Evolutionary conservation across 78 protist species (phyloP), one percentile per base, ranked within the genome.

Genomic region (Protostelium mycophagum): DNA sequence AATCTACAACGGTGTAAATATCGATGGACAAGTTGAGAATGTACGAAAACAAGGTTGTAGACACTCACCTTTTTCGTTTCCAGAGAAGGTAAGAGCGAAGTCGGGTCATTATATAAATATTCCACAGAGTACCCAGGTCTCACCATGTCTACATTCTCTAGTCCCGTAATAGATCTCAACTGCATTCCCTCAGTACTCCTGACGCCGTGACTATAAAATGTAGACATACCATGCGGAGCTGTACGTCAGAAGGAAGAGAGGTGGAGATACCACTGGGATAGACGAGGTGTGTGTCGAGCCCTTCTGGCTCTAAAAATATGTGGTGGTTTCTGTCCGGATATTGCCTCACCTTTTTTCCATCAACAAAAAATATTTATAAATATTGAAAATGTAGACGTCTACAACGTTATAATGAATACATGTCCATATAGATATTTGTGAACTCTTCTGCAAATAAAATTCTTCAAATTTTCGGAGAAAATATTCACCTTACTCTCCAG

Each of bases 251-350:
- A 34, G 98, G 98, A 85, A 98, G 39, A 0, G 98, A 94, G 37
- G 91, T 95, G 0, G 96, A 91, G 38, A 97, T 97, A 9, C 99
- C 99, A 87, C 95, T 96, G 28, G 99, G 99, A 88, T 98, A 98
- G 34, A 98, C 86, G 28, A 97, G 93, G 36, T 94, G 91, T 10
- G 97, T 89, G 39, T 90, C 35, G 38, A 91, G 88, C 0, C 98
- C 99, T 35, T 98, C 99, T 0, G 99, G 99, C 88, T 98, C 99
- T 1, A 98, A 91, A 98, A 98, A 98, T 1, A 98, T 91, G 89
- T 95, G 97, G 63, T 83, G 94, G 25, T 86, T 85, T 1, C 93
- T 91, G 35, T 92, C 90, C 73, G 91, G 87, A 86, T 94, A 96
- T 37, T 92, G 31, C n/a, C 86, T 88, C 23, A 91, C 84, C 63